These are phyloP conservation scores for Teunomyces tritomae DNA, from an alignment of 805 yeast genomes.

Conservation along the genomic window DNA sequence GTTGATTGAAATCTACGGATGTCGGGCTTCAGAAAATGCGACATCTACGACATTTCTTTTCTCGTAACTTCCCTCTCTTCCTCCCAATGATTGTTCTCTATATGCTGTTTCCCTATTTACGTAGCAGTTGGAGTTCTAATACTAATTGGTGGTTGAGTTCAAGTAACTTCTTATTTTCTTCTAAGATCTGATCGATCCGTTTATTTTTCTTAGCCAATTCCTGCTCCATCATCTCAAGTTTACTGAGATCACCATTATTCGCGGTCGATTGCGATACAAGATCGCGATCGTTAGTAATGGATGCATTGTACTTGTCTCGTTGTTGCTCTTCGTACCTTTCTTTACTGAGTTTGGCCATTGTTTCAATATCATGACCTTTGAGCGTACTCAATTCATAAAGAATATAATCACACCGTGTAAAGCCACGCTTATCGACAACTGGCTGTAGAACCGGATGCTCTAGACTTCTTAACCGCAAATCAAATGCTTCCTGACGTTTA, in stretches of 20 bases:
- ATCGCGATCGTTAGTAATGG: constrained; percentile 5
- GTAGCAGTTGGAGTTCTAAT: constrained; percentile 1
- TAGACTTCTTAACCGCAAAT: neutral
- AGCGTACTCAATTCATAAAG: constrained; percentile 22
- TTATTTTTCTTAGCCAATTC: constrained; percentile 21
- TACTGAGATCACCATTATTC: constrained; percentile 13
- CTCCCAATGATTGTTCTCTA: too few relatives aligned
- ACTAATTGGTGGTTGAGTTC: constrained; percentile 31
- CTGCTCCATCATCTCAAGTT: constrained; percentile 17
- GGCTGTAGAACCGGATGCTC: neutral
- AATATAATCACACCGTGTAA: constrained; percentile 10
- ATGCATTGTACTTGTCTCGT: constrained; percentile 2
- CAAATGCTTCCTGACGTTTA: constrained; percentile 15
- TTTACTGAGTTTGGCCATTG: constrained; percentile 18
- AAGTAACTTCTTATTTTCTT: constrained; percentile 28
- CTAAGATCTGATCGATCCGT: constrained; percentile 19
- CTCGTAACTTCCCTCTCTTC: neutral
- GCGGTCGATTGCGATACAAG: constrained; percentile 9
- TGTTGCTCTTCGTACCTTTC: constrained; percentile 18
- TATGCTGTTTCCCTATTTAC: neutral
- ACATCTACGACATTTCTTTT: neutral
- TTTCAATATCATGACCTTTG: constrained; percentile 21
- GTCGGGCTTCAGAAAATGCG: neutral
- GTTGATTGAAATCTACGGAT: neutral
- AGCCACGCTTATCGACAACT: neutral